Conservation (phyloP, 1,139 yeast species). For the Hansenula lynferdii region DNA sequence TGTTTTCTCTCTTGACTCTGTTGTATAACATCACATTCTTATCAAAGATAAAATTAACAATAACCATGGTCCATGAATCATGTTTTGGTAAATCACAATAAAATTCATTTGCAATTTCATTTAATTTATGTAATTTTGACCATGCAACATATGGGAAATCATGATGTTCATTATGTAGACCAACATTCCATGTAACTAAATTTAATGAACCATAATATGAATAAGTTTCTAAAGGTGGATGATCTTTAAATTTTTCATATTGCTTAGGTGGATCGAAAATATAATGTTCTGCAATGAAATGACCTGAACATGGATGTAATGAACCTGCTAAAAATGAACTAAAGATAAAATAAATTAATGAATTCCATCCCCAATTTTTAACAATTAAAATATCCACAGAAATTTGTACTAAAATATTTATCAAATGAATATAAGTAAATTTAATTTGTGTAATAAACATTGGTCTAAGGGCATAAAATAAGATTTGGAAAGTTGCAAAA, state of each 20-base stretch:
- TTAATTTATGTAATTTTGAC: slow-evolving; percentile 68
- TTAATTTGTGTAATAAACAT: slow-evolving; percentile 76
- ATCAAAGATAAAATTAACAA: slow-evolving; percentile 66
- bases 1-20: slow-evolving; percentile 60
- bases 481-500: slow-evolving; percentile 84
- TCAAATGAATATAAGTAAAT: slow-evolving; percentile 67
- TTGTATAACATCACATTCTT: slow-evolving; percentile 71
- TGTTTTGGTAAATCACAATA: slow-evolving; percentile 79
- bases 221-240: slow-evolving; percentile 57
- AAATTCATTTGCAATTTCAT: slow-evolving; percentile 70
- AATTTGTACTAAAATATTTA: slow-evolving; percentile 62
- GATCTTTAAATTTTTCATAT: slow-evolving; percentile 25
- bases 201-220: slow-evolving; percentile 85
- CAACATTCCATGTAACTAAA: slow-evolving; percentile 83
- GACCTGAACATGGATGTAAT: slow-evolving; percentile 92
- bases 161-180: slow-evolving; percentile 92
- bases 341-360: slow-evolving; percentile 62
- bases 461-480: slow-evolving; percentile 87
- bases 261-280: slow-evolving; percentile 56
- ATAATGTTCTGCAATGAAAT: slow-evolving; percentile 91
- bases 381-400: slow-evolving; percentile 54
- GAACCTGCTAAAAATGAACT: slow-evolving; percentile 89
- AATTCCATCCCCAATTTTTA: slow-evolving; percentile 54
- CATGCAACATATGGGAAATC: slow-evolving; percentile 94
- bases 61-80: slow-evolving; percentile 72